Percentiles rank a stretch among this genome's conserved stretches.
Conservation (phyloP, 257 asterid species). For the Salvia rosmarinus region DNA sequence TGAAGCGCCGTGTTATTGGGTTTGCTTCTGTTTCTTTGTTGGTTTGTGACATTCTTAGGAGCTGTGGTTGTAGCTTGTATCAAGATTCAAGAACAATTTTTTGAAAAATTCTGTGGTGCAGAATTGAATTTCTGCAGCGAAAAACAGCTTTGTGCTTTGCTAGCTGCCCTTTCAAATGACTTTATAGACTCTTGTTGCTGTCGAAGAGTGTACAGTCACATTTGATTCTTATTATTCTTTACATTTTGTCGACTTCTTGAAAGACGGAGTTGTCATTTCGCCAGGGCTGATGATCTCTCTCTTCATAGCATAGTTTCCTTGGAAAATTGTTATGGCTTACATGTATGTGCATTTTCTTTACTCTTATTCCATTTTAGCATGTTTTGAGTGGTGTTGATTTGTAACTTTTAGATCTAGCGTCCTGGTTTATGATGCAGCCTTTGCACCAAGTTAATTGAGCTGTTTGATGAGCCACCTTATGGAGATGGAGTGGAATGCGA, state of each 20-base stretch:
- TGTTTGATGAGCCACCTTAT: constrained; percentile 37
- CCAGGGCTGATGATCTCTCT: constrained; percentile 33
- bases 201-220: constrained; percentile 10
- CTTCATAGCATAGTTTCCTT: constrained; percentile 29
- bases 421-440: constrained; percentile 32
- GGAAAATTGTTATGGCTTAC: not conserved
- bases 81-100: constrained; percentile 8
- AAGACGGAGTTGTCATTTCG: constrained; percentile 28
- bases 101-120: not conserved
- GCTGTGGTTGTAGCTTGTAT: constrained; percentile 27
- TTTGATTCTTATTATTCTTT: constrained; percentile 27
- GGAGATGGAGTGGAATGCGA: constrained; percentile 73
- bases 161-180: not conserved
- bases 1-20: not conserved
- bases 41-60: not conserved
- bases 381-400: constrained; percentile 24
- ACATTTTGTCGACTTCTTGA: constrained; percentile 18
- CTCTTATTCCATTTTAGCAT: not conserved
- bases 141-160: not conserved
- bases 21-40: constrained; percentile 4
- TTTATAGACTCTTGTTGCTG: not conserved
- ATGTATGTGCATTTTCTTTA: not conserved
- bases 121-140: not conserved
- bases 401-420: constrained; percentile 36
- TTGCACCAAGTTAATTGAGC: constrained; percentile 36